Base-by-base conservation (phyloP, 2,329 filamentous ascomycete species). In the Dryadomyces quercus-mongolicae region DNA sequence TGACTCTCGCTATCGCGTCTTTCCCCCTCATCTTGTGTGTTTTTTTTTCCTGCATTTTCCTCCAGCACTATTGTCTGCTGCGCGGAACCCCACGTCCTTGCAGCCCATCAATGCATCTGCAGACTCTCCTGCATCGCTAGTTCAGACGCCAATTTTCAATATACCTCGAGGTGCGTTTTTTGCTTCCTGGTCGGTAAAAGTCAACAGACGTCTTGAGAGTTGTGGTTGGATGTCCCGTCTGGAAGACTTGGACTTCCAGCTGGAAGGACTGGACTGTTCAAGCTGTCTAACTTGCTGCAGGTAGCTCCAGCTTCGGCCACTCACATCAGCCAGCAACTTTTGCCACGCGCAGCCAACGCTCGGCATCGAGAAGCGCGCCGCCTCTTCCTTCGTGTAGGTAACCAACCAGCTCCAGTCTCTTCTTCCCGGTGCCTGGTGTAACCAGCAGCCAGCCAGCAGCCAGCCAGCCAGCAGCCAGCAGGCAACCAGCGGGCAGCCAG, bases 381-480 rank as follows among this genome's bases (percentile, higher is more conserved):
- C 25, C 25, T 31, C 25, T 31, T 31, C 51, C 55, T 54, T 59
- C 61, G 58, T 58, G 51, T 58, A 56, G 57, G 55, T 57, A 62
- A 58, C 63, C 63, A 65, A 64, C 64, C 62, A 62, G 49, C 60
- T 54, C 49, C 49, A 53, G 51, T 60, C 57, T 43, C 15, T 34
- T 52, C 21, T 16, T 46, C 58, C 55, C 59, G 60, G 64, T 66
- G 64, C 25, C 25, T 31, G 25, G 25, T 31, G 25, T 31, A 31
- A 31, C 25, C 25, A n/a, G n/a, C n/a, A n/a, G n/a, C n/a, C n/a
- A n/a, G n/a, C n/a, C n/a, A n/a, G n/a, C n/a, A n/a, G n/a, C n/a
- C n/a, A n/a, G n/a, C n/a, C n/a, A n/a, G n/a, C n/a, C n/a, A n/a
- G n/a, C n/a, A n/a, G n/a, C n/a, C n/a, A n/a, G n/a, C n/a, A n/a